A percentile compares a stretch with the other conserved stretches of the same genome.
Evolutionary conservation across 176 grass and related monocot genomes (phyloP).

Genomic region (Carex scoparia): DNA sequence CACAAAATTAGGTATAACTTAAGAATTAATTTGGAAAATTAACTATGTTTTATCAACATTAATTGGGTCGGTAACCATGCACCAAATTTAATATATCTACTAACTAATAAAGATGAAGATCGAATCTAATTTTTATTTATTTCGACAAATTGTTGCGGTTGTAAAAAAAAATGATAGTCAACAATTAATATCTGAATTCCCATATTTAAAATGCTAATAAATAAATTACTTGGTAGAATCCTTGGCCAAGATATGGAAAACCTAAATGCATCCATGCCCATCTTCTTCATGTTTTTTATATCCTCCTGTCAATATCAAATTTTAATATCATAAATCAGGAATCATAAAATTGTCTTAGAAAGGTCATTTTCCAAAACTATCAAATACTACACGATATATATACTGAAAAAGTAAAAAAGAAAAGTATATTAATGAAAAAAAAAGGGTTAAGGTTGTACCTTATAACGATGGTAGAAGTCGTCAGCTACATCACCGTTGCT

Average conservation of each 20-base stretch:
- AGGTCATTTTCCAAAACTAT: background rate
- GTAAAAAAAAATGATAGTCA: background rate
- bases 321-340: background rate
- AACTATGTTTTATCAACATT: no score
- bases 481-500: conserved; percentile 42
- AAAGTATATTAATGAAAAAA: background rate
- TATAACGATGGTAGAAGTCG: conserved; percentile 44
- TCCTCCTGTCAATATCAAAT: conserved; percentile 34
- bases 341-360: background rate
- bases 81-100: background rate
- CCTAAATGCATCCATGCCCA: conserved; percentile 56
- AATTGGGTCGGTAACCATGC: no score
- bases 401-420: background rate
- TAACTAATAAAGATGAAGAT: background rate
- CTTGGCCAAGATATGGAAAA: conserved; percentile 59
- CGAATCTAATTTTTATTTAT: background rate
- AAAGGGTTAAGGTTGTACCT: conserved; percentile 11
- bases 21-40: background rate
- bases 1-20: no score
- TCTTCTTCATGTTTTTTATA: conserved; percentile 32
- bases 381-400: background rate
- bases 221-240: conserved; percentile 55
- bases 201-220: background rate
- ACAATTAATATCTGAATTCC: background rate
- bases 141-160: background rate